These are phyloP conservation scores for Penicillium sp. DNA, from an alignment of 2,329 filamentous ascomycete species.

Conservation along the genomic window DNA sequence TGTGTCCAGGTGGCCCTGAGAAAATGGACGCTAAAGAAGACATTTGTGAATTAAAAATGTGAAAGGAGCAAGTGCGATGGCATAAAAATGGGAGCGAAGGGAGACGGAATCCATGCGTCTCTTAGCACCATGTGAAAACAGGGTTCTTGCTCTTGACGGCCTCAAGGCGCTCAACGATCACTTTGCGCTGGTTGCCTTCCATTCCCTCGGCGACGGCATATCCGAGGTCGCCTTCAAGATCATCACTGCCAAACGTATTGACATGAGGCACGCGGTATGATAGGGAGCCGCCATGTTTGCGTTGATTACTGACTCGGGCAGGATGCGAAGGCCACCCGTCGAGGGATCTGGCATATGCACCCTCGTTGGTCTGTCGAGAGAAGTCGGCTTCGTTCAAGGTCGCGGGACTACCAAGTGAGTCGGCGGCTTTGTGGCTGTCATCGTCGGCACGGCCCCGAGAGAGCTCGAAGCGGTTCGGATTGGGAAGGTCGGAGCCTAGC, in stretches of 20 bases:
- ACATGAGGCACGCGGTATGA: conserved; percentile 36
- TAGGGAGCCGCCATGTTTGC: conserved; percentile 38
- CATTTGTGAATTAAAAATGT: conserved; percentile 18
- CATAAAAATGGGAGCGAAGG: conserved; percentile 3
- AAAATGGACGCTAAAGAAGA: conserved; percentile 20
- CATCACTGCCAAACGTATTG: conserved; percentile 62
- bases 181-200: conserved; percentile 86
- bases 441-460: conserved; percentile 42
- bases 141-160: conserved; percentile 93
- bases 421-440: conserved; percentile 33
- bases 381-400: conserved; percentile 32
- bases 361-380: conserved; percentile 31
- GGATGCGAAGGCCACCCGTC: conserved; percentile 40
- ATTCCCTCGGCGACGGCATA: conserved; percentile 92
- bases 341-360: conserved; percentile 32
- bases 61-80: conserved; percentile 15
- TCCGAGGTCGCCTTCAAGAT: conserved; percentile 86
- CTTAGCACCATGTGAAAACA: conserved; percentile 94
- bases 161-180: conserved; percentile 94
- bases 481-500: conserved; percentile 64
- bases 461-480: conserved; percentile 73
- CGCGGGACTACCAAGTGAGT: conserved; percentile 37
- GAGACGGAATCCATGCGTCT: conserved; percentile 3
- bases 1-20: not conserved
- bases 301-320: conserved; percentile 32